These are phyloP conservation scores for Setaria italica DNA, from an alignment of 202 grass and related monocot species.

Conservation along the genomic window DNA sequence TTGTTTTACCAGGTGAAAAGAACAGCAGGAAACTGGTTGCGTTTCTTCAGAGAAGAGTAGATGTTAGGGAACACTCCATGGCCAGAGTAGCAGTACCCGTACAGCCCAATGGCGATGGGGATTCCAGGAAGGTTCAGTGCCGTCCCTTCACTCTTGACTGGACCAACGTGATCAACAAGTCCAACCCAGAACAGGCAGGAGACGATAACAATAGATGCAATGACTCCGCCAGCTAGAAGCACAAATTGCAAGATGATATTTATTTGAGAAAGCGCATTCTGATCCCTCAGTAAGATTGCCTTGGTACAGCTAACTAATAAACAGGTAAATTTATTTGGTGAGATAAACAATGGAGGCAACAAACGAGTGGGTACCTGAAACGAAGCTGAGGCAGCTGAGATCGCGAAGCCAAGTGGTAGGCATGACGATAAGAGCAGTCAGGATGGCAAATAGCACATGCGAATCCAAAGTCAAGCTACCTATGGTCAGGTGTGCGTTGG, in stretches of 20 bases:
- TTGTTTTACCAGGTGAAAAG: conserved; percentile 73
- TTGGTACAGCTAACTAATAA: not conserved
- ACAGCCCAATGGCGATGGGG: conserved; percentile 92
- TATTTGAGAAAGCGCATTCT: too few relatives aligned
- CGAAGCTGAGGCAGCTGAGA: conserved; percentile 78
- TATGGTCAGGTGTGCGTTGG: conserved; percentile 69
- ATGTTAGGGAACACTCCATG: conserved; percentile 98
- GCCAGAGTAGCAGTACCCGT: conserved; percentile 90
- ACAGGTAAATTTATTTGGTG: not conserved
- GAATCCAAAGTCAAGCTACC: conserved; percentile 61
- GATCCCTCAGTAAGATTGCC: not conserved
- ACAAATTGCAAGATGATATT: conserved; percentile 19
- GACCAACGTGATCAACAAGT: conserved; percentile 72
- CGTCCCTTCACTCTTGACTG: conserved; percentile 63
- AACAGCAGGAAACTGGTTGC: conserved; percentile 65
- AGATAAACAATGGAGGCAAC: not conserved
- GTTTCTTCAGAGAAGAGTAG: conserved; percentile 87
- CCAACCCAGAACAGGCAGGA: conserved; percentile 81
- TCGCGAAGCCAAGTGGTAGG: conserved; percentile 94
- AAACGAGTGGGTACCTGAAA: conserved; percentile 65
- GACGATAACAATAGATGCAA: conserved; percentile 75
- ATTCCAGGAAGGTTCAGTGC: conserved; percentile 70
- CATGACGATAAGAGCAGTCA: conserved; percentile 78
- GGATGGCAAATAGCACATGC: conserved; percentile 72
- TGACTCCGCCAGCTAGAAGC: conserved; percentile 78